Percentiles rank a stretch among this genome's conserved stretches.
Evolutionary conservation across 306 rosid species (phyloP).

Genomic region (Prunus padus): DNA sequence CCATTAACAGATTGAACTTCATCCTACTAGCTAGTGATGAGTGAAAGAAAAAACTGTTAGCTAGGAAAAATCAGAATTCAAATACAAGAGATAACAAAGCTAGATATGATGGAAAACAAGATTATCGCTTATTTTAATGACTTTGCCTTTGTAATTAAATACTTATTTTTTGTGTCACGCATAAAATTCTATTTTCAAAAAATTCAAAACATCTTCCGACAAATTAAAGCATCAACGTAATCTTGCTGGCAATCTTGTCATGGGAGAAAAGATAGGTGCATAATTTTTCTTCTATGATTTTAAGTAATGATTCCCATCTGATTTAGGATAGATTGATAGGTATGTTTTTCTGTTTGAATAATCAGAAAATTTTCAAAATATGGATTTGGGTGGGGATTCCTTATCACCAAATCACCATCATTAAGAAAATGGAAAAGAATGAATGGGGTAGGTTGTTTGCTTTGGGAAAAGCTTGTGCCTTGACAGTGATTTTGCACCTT

Average conservation of each 20-base stretch:
- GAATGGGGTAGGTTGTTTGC: background rate
- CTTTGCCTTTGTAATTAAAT: background rate
- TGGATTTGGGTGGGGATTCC: background rate
- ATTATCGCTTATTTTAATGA: background rate
- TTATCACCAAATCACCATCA: too few species aligned
- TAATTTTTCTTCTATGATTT: background rate
- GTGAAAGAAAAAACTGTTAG: too few species aligned
- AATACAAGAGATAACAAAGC: too few species aligned
- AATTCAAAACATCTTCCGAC: conserved; percentile 23
- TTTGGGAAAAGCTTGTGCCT: conserved; percentile 1
- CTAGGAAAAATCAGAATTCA: too few species aligned
- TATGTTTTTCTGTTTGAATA: background rate
- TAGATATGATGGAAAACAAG: background rate
- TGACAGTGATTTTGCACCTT: conserved; percentile 40
- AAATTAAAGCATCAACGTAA: conserved; percentile 10
- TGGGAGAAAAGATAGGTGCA: conserved; percentile 16
- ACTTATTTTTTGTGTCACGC: too few species aligned
- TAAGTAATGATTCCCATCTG: background rate
- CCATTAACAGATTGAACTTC: too few species aligned
- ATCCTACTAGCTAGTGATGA: too few species aligned
- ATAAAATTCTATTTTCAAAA: background rate
- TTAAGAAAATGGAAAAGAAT: conserved; percentile 1
- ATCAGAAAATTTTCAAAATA: background rate
- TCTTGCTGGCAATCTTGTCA: conserved; percentile 15
- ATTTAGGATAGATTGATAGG: background rate